A percentile compares a stretch with the other conserved stretches of the same genome.
Conservation (phyloP, 148 eudicot genomes). For the Amaranthus palmeri region DNA sequence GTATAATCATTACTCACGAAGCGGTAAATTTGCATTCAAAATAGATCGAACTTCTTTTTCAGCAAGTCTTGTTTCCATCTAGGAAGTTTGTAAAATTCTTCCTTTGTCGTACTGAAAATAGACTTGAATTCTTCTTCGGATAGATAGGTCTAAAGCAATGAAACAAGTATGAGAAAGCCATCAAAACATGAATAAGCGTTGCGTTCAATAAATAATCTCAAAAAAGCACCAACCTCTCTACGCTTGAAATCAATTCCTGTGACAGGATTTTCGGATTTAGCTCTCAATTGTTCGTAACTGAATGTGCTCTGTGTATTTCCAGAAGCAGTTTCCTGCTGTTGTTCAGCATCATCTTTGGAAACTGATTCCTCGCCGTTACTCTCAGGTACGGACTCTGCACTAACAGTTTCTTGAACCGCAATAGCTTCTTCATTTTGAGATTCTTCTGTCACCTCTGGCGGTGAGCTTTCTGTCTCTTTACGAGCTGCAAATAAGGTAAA, state of each 20-base stretch:
- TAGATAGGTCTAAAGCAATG: conserved; percentile 64
- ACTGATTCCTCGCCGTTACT: conserved; percentile 43
- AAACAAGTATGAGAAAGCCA: neutral
- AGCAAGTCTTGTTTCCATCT: conserved; percentile 95
- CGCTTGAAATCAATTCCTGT: conserved; percentile 92
- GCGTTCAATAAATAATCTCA: neutral
- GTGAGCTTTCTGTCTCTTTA: conserved; percentile 36
- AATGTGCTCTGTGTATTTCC: conserved; percentile 62
- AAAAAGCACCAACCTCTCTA: conserved; percentile 70
- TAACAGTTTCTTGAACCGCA: conserved; percentile 39
- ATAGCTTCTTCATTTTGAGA: conserved; percentile 33
- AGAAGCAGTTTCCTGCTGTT: conserved; percentile 52
- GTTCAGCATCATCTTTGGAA: conserved; percentile 44
- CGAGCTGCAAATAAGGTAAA: conserved; percentile 29
- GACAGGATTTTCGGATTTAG: conserved; percentile 81
- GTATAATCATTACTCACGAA: too few relatives aligned
- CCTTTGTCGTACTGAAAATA: conserved; percentile 59
- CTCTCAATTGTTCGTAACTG: conserved; percentile 68
- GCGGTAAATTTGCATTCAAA: conserved; percentile 29
- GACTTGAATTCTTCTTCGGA: conserved; percentile 76
- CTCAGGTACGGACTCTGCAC: conserved; percentile 34
- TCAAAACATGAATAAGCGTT: neutral
- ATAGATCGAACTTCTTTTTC: conserved; percentile 82
- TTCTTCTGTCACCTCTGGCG: conserved; percentile 40
- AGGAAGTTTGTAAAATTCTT: conserved; percentile 71